phyloP scores from a whole-genome alignment of 2,329 filamentous ascomycete species.

The Cladosporium phlei region DNA sequence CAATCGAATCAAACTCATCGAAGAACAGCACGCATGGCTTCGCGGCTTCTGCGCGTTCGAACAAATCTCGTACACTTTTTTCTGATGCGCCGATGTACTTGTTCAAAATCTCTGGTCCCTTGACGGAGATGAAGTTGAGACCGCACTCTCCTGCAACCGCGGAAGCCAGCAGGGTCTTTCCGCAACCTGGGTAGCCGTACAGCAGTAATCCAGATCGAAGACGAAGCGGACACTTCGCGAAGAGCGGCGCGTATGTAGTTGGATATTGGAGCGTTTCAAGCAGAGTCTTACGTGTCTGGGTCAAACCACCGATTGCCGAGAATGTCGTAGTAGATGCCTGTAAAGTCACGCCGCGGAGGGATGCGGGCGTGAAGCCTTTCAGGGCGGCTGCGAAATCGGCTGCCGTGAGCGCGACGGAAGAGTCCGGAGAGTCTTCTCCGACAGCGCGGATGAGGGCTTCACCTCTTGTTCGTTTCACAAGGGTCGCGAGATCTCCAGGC shows the following conservation, averaged over 20 bases:
- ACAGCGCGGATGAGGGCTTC: slow-evolving; percentile 88
- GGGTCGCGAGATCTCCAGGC: slow-evolving; percentile 84
- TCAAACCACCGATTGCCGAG: slow-evolving; percentile 82
- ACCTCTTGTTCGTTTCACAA: slow-evolving; percentile 82
- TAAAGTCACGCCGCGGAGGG: slow-evolving; percentile 86
- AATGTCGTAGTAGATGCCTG: slow-evolving; percentile 93
- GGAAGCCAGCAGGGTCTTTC: slow-evolving; percentile 91
- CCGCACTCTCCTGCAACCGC: slow-evolving; percentile 97
- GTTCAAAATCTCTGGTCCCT: slow-evolving; percentile 96
- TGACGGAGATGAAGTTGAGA: slow-evolving; percentile 97
- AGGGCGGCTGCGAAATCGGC: slow-evolving; percentile 79
- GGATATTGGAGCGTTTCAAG: slow-evolving; percentile 95
- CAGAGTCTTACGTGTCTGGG: slow-evolving; percentile 80
- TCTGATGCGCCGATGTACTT: slow-evolving; percentile 98
- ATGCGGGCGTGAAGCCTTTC: slow-evolving; percentile 90
- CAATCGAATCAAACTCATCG: slow-evolving; percentile 97
- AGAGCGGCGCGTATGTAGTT: slow-evolving; percentile 96
- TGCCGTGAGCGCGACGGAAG: slow-evolving; percentile 60
- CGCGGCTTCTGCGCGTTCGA: slow-evolving; percentile 85
- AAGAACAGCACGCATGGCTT: slow-evolving; percentile 95
- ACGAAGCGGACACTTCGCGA: slow-evolving; percentile 91
- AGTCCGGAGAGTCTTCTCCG: slow-evolving; percentile 35
- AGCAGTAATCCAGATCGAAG: slow-evolving; percentile 86
- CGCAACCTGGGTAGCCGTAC: slow-evolving; percentile 93
- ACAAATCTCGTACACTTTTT: slow-evolving; percentile 91